These are phyloP conservation scores for Ambrosia artemisiifolia DNA, from an alignment of 129 eudicot genomes.

Conservation along the genomic window DNA sequence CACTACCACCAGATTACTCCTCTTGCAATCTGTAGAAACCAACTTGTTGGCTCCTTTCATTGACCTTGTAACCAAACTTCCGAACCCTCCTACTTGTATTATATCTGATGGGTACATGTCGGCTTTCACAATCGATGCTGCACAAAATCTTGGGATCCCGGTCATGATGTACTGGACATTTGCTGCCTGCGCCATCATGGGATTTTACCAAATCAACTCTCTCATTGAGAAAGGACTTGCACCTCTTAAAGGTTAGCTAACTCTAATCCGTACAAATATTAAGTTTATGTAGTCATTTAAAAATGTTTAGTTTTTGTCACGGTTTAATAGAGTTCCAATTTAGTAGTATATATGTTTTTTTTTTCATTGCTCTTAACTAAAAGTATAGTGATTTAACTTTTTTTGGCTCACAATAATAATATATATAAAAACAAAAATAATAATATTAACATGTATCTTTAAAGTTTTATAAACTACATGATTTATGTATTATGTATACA, in stretches of 20 bases:
- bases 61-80: slow-evolving; percentile 15
- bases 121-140: slow-evolving; percentile 25
- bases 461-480: too few species aligned
- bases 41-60: slow-evolving; percentile 3
- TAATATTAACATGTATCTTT: too few species aligned
- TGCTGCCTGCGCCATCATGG: slow-evolving; percentile 32
- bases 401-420: too few species aligned
- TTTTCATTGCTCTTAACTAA: too few species aligned
- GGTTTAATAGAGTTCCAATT: too few species aligned
- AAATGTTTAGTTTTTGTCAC: too few species aligned
- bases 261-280: neutral
- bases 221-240: slow-evolving; percentile 4
- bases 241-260: slow-evolving; percentile 26
- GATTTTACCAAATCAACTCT: slow-evolving; percentile 12
- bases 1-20: neutral
- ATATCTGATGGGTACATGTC: slow-evolving; percentile 23
- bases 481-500: too few species aligned
- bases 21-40: neutral
- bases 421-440: too few species aligned
- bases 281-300: neutral
- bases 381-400: too few species aligned
- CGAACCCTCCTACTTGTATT: slow-evolving; percentile 14
- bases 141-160: slow-evolving; percentile 21
- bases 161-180: slow-evolving; percentile 24
- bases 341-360: too few species aligned